phyloP scores from a whole-genome alignment of 2,329 filamentous ascomycete genomes.

The Onygena corvina region DNA sequence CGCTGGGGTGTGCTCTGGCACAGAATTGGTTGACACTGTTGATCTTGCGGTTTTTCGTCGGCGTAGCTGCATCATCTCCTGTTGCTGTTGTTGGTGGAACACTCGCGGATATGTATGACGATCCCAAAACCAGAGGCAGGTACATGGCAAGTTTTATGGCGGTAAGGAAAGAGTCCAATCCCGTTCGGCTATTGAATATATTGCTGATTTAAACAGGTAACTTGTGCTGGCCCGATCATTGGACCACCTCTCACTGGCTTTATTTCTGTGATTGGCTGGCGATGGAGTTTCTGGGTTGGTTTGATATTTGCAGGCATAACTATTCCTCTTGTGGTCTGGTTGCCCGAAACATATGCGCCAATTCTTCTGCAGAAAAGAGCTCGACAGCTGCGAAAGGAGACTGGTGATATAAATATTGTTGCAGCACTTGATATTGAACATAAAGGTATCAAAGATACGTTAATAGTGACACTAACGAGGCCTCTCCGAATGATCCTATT shows the following conservation, averaged over 20 bases:
- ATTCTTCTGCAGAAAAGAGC: constrained; percentile 48
- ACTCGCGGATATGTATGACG: constrained; percentile 38
- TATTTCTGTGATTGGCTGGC: constrained; percentile 33
- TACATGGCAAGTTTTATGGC: constrained; percentile 35
- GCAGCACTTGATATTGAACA: constrained; percentile 16
- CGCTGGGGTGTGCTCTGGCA: constrained; percentile 34
- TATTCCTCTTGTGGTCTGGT: constrained; percentile 44
- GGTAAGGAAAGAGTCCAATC: constrained; percentile 17
- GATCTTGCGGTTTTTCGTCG: constrained; percentile 36
- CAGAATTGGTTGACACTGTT: constrained; percentile 32
- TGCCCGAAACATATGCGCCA: constrained; percentile 54
- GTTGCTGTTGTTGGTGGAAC: constrained; percentile 36
- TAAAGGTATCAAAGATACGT: constrained; percentile 11
- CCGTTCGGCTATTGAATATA: not conserved
- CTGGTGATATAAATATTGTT: constrained; percentile 14
- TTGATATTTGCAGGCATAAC: constrained; percentile 53
- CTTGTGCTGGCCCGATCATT: constrained; percentile 33
- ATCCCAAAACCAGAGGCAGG: constrained; percentile 33
- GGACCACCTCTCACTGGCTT: constrained; percentile 38
- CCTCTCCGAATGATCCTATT: constrained; percentile 19
- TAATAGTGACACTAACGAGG: constrained; percentile 18
- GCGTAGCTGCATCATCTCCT: constrained; percentile 35
- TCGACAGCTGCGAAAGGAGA: constrained; percentile 14
- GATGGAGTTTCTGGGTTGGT: constrained; percentile 47
- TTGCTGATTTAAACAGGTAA: constrained; percentile 19